Conservation (phyloP, 257 asterid genomes). For the Misopates orontium region DNA sequence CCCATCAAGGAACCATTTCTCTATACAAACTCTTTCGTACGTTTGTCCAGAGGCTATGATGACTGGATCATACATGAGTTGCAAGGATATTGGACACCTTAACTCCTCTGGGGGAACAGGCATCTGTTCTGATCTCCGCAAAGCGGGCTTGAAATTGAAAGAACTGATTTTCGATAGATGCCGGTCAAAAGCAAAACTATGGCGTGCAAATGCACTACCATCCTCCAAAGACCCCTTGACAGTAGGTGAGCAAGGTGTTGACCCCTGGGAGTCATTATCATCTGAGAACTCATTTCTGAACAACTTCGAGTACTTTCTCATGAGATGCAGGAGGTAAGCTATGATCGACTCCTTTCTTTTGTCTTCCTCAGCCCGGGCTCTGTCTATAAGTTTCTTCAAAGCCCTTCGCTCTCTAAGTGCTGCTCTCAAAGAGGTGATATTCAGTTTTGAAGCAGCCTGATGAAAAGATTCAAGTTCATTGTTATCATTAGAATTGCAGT, state of each 20-base stretch:
- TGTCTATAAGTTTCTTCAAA: conserved; percentile 81
- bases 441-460: conserved; percentile 84
- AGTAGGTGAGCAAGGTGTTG: conserved; percentile 97
- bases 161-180: conserved; percentile 84
- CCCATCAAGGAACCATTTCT: conserved; percentile 93
- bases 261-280: conserved; percentile 96
- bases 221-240: conserved; percentile 76
- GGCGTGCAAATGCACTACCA: conserved; percentile 46
- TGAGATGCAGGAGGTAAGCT: conserved; percentile 81
- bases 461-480: conserved; percentile 91
- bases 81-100: conserved; percentile 91
- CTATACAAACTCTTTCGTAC: conserved; percentile 92
- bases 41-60: conserved; percentile 97
- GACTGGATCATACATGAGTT: conserved; percentile 93
- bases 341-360: conserved; percentile 91
- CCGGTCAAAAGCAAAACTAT: conserved; percentile 70
- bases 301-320: conserved; percentile 86
- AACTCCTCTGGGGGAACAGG: conserved; percentile 93
- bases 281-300: conserved; percentile 88
- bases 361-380: conserved; percentile 90
- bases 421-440: conserved; percentile 92
- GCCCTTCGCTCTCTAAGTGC: conserved; percentile 96
- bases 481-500: conserved; percentile 54
- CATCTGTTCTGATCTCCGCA: conserved; percentile 73
- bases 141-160: conserved; percentile 81